Conservation (phyloP, 1,284 basidiomycete species). For the Sparassis latifolia region DNA sequence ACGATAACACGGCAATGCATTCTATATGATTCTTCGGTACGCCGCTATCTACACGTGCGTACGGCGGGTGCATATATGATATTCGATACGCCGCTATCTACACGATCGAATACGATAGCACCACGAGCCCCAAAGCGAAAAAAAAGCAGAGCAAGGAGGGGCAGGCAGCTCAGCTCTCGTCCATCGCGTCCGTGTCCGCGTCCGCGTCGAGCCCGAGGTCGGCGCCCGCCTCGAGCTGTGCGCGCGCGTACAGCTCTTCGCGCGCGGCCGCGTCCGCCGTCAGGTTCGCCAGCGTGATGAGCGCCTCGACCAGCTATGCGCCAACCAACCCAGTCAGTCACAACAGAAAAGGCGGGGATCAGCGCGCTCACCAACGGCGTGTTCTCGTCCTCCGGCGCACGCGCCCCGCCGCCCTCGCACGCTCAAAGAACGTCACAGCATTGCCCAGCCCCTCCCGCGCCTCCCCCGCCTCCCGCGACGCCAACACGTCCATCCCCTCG, state of each 20-base stretch:
- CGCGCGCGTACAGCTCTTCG: constrained; percentile 43
- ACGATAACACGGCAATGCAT: no score
- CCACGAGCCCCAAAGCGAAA: no score
- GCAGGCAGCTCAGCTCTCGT: neutral
- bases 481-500: constrained; percentile 28
- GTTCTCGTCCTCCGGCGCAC: constrained; percentile 7
- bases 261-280: constrained; percentile 39
- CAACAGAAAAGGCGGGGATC: neutral
- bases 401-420: constrained; percentile 32
- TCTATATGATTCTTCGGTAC: no score
- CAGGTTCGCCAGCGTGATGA: constrained; percentile 51
- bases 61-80: no score
- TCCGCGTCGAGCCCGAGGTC: constrained; percentile 18
- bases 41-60: no score
- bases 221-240: constrained; percentile 40
- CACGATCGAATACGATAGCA: no score
- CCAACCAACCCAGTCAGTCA: constrained; percentile 8
- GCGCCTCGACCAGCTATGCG: constrained; percentile 46
- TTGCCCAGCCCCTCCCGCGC: constrained; percentile 42
- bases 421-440: constrained; percentile 46
- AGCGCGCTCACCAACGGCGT: neutral
- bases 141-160: neutral
- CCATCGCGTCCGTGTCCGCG: neutral
- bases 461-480: constrained; percentile 41
- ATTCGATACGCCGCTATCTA: no score